Evolutionary conservation across 78 protist genomes (phyloP), one percentile per base, ranked within the genome.

Genomic region (Polysphondylium violaceum): DNA sequence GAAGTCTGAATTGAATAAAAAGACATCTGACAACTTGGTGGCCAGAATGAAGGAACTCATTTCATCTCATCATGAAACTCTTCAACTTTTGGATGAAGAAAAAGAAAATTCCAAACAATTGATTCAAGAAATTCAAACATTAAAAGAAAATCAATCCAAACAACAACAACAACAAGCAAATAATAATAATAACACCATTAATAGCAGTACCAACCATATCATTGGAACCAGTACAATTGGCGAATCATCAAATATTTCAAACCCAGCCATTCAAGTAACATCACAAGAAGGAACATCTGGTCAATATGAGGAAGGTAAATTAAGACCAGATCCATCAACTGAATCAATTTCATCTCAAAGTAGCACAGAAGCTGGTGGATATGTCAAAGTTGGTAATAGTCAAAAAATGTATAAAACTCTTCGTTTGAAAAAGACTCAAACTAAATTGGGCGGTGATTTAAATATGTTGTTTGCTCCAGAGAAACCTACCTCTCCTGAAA

Each of bases 21-120:
- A 83, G 60, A 83, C 91, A 2, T 77, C 91, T 0, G 91, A 83
- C 40, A 83, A 69, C 43, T 63, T 83, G 1, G 91, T 83, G 25
- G 91, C 91, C 5, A 51, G 91, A 43, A 83, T 83, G 58, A 83
- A 83, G 33, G 91, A 83, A 33, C 53, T 83, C 17, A 83, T 83
- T 61, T 55, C 79, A 2, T 83, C 91, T 27, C 91, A 83, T 43
- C 79, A 83, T 58, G 91, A 83, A 59, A 83, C 91, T 8, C 56
- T 83, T 8, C 65, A 56, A 69, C 58, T 68, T 21, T 36, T 83
- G 16, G 91, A 83, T 59, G 91, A 83, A 29, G 91, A 83, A 43
- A 83, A 69, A 36, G 91, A 83, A n/a, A 41, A 40, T n/a, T 43
- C 71, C 21, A 69, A 56, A 69, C 21, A 55, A 2, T 33, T 83